Conservation (phyloP, 192 early-diverging fungal genomes). For the Backusella psychrophila region DNA sequence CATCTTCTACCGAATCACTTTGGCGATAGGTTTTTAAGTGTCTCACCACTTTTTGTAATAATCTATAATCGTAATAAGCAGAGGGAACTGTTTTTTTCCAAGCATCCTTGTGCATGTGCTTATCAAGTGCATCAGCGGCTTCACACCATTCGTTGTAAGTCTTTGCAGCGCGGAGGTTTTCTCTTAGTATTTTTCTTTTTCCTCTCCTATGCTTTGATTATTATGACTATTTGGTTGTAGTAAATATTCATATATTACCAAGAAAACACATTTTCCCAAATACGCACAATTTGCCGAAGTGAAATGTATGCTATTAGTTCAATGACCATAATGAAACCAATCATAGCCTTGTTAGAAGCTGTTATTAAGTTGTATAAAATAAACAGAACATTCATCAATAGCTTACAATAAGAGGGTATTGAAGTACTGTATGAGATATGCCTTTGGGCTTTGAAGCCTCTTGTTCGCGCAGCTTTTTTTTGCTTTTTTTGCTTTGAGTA, state of each 20-base stretch:
- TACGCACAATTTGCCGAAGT: constrained; percentile 56
- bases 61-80: constrained; percentile 60
- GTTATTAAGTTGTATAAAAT: background rate
- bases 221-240: too few species aligned
- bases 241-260: constrained; percentile 38
- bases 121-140: constrained; percentile 58
- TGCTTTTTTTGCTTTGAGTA: constrained; percentile 40
- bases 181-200: constrained; percentile 40
- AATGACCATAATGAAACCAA: constrained; percentile 53
- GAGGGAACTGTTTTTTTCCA: constrained; percentile 62
- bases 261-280: constrained; percentile 61
- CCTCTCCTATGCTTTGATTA: constrained; percentile 45
- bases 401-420: constrained; percentile 54
- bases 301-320: constrained; percentile 59
- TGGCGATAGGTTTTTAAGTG: constrained; percentile 40
- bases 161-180: constrained; percentile 44
- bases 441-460: constrained; percentile 21
- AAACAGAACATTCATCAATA: background rate
- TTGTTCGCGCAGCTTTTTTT: background rate
- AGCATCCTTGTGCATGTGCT: constrained; percentile 57
- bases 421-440: constrained; percentile 45
- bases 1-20: constrained; percentile 30
- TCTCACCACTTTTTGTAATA: constrained; percentile 56
- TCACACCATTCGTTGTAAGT: constrained; percentile 63
- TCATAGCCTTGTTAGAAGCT: constrained; percentile 36